Evolutionary conservation across 2,329 filamentous ascomycete species (phyloP).

Genomic region (Colletotrichum godetiae): DNA sequence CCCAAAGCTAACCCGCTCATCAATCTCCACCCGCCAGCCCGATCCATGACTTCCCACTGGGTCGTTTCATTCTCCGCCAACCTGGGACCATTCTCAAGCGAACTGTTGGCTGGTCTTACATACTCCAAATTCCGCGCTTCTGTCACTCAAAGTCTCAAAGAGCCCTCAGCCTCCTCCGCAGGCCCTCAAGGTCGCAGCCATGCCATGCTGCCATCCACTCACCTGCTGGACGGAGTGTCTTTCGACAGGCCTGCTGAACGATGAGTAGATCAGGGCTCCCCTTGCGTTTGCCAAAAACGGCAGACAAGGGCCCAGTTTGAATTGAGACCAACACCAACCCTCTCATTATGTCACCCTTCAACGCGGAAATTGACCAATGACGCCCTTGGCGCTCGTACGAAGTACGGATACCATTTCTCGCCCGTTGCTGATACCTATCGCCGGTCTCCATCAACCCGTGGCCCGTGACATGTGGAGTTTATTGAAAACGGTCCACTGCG

Average conservation of each 20-base stretch:
- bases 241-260: background rate
- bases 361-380: constrained; percentile 31
- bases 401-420: background rate
- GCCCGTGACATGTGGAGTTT: constrained; percentile 25
- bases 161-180: constrained; percentile 16
- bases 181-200: constrained; percentile 22
- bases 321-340: constrained; percentile 16
- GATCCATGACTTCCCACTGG: constrained; percentile 16
- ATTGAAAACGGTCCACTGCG: constrained; percentile 13
- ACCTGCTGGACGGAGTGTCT: background rate
- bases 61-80: constrained; percentile 27
- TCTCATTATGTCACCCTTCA: constrained; percentile 7
- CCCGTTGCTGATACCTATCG: constrained; percentile 18
- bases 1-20: constrained; percentile 5
- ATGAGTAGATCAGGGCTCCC: background rate
- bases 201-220: constrained; percentile 14
- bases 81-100: constrained; percentile 6
- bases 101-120: background rate
- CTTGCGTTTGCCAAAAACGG: background rate
- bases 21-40: constrained; percentile 21
- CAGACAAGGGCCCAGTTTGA: background rate
- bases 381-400: background rate
- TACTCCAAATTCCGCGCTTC: constrained; percentile 13
- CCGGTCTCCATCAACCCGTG: constrained; percentile 5
- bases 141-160: constrained; percentile 8